A percentile compares a stretch with the other conserved stretches of the same genome.
These are phyloP conservation scores for Oenanthe sinensis DNA, from an alignment of 129 eudicot species.

Conservation along the genomic window DNA sequence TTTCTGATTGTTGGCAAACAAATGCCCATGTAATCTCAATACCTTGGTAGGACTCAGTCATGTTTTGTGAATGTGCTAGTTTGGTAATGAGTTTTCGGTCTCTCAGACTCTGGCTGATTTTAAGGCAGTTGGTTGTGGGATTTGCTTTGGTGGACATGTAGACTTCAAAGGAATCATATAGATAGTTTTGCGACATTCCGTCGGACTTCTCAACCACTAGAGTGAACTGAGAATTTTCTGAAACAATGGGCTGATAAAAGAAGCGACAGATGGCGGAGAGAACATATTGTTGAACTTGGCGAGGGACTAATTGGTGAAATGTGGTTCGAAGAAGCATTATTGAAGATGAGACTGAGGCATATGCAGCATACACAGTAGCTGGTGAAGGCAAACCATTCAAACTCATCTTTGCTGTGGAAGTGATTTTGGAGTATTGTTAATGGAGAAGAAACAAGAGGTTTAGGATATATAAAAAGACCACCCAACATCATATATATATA, in stretches of 20 bases:
- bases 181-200: not conserved
- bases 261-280: not conserved
- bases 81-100: not conserved
- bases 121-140: not conserved
- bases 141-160: not conserved
- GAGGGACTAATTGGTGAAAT: conserved; percentile 28
- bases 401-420: conserved; percentile 2
- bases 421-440: not conserved
- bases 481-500: too few relatives aligned
- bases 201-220: not conserved
- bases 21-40: not conserved
- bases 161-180: not conserved
- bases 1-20: not conserved
- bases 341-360: conserved; percentile 31
- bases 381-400: conserved; percentile 26
- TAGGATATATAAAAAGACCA: not conserved
- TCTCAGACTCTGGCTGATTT: not conserved
- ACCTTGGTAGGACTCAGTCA: not conserved
- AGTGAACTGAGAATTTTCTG: not conserved
- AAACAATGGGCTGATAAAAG: not conserved
- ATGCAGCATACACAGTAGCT: conserved; percentile 29
- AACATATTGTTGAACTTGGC: conserved; percentile 19
- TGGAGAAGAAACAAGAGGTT: not conserved
- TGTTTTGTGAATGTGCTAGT: not conserved
- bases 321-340: conserved; percentile 29